Evolutionary conservation across 768 basidiomycete genomes (phyloP).

Genomic region (Termitomyces eurrhizus): DNA sequence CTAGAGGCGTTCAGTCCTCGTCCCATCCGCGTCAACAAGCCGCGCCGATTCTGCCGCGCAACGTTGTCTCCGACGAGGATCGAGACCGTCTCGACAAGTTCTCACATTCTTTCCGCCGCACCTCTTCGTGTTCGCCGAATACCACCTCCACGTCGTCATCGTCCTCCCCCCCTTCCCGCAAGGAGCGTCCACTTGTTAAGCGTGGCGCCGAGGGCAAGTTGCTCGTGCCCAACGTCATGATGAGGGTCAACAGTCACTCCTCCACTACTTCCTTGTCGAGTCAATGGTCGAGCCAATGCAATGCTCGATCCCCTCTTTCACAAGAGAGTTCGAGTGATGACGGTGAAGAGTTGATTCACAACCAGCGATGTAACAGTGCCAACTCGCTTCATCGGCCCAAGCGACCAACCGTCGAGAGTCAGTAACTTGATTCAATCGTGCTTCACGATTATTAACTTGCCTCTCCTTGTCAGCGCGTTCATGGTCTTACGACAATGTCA

Average conservation of each 20-base stretch:
- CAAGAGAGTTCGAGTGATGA: constrained; percentile 18
- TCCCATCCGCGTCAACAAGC: constrained; percentile 13
- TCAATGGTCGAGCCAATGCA: constrained; percentile 21
- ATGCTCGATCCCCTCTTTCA: constrained; percentile 31
- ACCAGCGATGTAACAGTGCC: constrained; percentile 19
- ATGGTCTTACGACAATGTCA: constrained; percentile 74
- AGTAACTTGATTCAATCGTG: constrained; percentile 19
- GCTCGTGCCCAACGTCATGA: constrained; percentile 42
- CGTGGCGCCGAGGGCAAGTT: constrained; percentile 63
- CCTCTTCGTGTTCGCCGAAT: constrained; percentile 38
- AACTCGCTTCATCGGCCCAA: constrained; percentile 22
- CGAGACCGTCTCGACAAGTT: constrained; percentile 52
- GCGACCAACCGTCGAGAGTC: constrained; percentile 52
- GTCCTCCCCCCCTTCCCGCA: constrained; percentile 32
- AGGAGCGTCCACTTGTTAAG: constrained; percentile 54
- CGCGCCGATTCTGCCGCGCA: not conserved
- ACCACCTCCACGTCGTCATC: constrained; percentile 30
- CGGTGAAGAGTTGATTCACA: constrained; percentile 24
- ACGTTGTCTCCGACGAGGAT: constrained; percentile 19
- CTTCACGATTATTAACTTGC: not conserved
- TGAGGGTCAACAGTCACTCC: constrained; percentile 30
- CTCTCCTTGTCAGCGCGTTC: constrained; percentile 47
- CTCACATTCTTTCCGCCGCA: constrained; percentile 53
- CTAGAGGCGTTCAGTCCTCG: constrained; percentile 44
- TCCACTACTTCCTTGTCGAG: constrained; percentile 37